Evolutionary conservation across 768 basidiomycete genomes (phyloP).

Genomic region (Mycena polygramma): DNA sequence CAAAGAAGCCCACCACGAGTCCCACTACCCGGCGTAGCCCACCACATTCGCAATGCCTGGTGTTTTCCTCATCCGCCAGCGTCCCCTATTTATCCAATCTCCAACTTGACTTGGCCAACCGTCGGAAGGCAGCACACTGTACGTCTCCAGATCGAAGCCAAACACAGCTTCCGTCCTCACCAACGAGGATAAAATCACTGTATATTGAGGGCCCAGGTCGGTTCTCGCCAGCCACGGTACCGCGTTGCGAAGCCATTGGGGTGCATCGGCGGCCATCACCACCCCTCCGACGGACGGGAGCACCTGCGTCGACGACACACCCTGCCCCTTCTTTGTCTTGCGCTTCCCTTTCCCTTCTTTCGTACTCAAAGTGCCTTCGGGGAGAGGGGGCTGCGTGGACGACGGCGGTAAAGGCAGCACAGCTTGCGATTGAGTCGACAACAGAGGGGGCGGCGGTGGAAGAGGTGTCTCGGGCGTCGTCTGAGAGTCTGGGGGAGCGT

Average conservation of each 20-base stretch:
- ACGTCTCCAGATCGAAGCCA: neutral
- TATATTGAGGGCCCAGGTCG: neutral
- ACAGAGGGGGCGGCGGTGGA: too few relatives aligned
- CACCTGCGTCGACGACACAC: too few relatives aligned
- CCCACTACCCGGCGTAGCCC: neutral
- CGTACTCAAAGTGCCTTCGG: too few relatives aligned
- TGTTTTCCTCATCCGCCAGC: neutral
- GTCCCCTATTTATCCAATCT: neutral
- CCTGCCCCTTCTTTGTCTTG: too few relatives aligned
- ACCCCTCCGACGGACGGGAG: too few relatives aligned
- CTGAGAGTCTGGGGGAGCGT: too few relatives aligned
- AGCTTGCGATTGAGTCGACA: too few relatives aligned
- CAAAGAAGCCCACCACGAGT: neutral
- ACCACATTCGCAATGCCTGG: too few relatives aligned
- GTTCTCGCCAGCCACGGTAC: neutral
- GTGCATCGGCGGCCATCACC: neutral
- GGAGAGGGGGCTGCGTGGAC: too few relatives aligned
- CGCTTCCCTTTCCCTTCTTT: too few relatives aligned
- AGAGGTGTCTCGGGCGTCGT: too few relatives aligned
- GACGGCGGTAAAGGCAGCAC: too few relatives aligned
- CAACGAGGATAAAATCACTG: neutral
- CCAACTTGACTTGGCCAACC: neutral
- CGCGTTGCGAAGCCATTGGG: neutral
- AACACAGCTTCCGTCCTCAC: neutral
- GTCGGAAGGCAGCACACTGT: neutral